A percentile compares a stretch with the other conserved stretches of the same genome.
These are phyloP conservation scores for Forsythia viridissima DNA, from an alignment of 257 asterid species.

Conservation along the genomic window DNA sequence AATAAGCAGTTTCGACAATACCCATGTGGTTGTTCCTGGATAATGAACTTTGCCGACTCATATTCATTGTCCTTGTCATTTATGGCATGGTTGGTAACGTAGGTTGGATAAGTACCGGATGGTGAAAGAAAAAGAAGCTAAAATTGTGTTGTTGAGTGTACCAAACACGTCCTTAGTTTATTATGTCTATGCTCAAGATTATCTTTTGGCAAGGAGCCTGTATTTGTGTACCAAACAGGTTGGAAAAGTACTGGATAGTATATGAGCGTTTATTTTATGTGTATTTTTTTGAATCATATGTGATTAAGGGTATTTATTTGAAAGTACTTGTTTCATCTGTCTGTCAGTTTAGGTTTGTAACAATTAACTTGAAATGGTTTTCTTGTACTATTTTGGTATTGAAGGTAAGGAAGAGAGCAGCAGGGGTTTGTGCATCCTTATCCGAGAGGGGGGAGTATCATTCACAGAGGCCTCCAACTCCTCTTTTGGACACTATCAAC, in stretches of 20 bases:
- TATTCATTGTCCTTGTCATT: background rate
- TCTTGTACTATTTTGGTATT: slow-evolving; percentile 22
- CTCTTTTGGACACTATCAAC: slow-evolving; percentile 87
- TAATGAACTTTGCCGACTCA: background rate
- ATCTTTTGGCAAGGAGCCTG: background rate
- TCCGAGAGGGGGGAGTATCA: slow-evolving; percentile 79
- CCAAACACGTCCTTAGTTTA: background rate
- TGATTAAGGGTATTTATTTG: background rate
- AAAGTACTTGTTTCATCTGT: background rate
- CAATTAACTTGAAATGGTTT: slow-evolving; percentile 30
- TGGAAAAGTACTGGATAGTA: no score
- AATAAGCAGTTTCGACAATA: background rate
- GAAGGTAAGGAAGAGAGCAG: slow-evolving; percentile 54
- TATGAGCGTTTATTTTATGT: no score
- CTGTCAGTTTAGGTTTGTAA: slow-evolving; percentile 16
- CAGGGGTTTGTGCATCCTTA: slow-evolving; percentile 62
- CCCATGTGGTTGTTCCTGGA: slow-evolving; percentile 5
- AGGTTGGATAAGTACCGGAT: background rate
- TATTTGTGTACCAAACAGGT: no score
- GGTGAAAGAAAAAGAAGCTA: background rate
- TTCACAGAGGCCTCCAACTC: slow-evolving; percentile 94
- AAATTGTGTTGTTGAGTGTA: background rate
- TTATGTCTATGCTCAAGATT: background rate
- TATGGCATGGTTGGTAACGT: background rate
- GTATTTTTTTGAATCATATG: background rate